phyloP scores from a whole-genome alignment of 306 rosid genomes.

The Trifolium repens region DNA sequence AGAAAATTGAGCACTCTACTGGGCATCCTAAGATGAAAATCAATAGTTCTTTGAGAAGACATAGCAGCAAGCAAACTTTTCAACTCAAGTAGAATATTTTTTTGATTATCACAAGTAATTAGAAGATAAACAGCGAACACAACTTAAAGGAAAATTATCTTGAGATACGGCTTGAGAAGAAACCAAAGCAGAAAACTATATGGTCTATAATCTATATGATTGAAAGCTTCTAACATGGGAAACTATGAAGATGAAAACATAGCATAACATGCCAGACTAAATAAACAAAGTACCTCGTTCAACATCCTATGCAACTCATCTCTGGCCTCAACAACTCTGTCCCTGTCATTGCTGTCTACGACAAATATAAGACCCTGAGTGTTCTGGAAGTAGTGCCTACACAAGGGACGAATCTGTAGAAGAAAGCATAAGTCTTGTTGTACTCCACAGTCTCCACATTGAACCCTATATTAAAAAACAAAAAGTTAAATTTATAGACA shows the following conservation, averaged over 20 bases:
- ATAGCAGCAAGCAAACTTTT: no score
- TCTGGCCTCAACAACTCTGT: conserved; percentile 98
- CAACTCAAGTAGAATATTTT: no score
- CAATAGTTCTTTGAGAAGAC: no score
- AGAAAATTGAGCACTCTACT: no score
- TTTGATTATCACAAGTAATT: no score
- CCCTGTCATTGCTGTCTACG: conserved; percentile 99
- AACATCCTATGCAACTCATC: conserved; percentile 99
- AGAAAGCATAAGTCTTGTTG: conserved; percentile 50
- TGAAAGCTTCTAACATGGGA: not conserved
- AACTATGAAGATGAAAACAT: conserved; percentile 9
- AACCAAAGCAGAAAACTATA: no score
- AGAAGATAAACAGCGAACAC: no score
- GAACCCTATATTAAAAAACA: conserved; percentile 63
- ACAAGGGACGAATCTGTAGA: conserved; percentile 97
- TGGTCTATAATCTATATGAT: not conserved
- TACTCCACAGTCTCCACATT: conserved; percentile 99
- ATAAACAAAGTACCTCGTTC: conserved; percentile 79
- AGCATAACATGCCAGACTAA: conserved; percentile 4
- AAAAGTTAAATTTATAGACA: not conserved
- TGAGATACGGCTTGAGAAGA: no score
- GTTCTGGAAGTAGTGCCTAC: conserved; percentile 99
- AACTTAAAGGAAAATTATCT: no score
- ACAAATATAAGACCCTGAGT: conserved; percentile 99
- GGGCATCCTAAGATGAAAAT: no score